A percentile compares a stretch with the other conserved stretches of the same genome.
Evolutionary conservation across 441 rosid genomes (phyloP).

Genomic region (Macaranga tanarius): DNA sequence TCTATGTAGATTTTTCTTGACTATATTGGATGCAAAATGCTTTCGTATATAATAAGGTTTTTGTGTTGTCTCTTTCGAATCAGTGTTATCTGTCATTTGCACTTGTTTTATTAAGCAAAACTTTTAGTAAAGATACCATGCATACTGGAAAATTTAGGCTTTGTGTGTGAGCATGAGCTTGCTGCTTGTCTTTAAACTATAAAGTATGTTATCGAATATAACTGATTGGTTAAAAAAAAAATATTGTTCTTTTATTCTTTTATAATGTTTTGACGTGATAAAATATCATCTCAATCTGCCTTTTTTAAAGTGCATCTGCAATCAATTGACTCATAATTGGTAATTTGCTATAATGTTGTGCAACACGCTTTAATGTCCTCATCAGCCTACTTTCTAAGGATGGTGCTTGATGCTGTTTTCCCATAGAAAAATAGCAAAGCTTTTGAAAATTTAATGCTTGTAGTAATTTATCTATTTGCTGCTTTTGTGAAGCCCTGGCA

Average conservation of each 20-base stretch:
- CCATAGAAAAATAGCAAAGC: background rate
- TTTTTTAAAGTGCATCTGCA: background rate
- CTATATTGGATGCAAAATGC: constrained; percentile 1
- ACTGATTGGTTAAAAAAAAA: background rate
- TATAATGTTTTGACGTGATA: background rate
- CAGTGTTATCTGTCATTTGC: background rate
- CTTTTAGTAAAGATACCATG: background rate
- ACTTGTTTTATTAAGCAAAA: background rate
- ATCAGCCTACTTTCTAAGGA: background rate
- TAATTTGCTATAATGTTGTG: background rate
- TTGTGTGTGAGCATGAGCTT: background rate
- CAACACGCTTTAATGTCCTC: background rate
- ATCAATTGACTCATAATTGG: background rate
- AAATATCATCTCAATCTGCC: background rate
- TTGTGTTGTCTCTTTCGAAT: background rate
- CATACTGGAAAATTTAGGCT: background rate
- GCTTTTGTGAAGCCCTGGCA: background rate
- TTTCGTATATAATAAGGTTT: background rate
- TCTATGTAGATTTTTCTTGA: constrained; percentile 16
- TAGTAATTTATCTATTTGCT: background rate
- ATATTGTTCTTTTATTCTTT: background rate
- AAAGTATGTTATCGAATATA: background rate
- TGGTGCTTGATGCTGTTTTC: background rate
- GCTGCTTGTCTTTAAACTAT: background rate
- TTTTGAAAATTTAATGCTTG: background rate